Conservation (phyloP, 148 eudicot genomes). For the Chenopodium formosanum region DNA sequence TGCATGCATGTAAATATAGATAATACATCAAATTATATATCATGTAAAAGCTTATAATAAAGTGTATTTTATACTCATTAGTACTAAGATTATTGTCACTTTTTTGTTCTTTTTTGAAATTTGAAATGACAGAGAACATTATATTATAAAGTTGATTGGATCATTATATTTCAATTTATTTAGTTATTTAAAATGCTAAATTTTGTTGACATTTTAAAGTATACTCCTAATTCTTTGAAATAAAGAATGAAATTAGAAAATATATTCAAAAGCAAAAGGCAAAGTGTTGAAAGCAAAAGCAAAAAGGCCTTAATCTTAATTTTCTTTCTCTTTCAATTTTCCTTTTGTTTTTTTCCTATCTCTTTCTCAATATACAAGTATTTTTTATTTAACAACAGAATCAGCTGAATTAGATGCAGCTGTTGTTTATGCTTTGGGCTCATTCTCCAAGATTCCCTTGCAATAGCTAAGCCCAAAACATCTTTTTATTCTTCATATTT, state of each 20-base stretch:
- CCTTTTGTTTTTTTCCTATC: not conserved
- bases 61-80: not conserved
- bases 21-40: no score
- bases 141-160: not conserved
- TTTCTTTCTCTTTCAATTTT: not conserved
- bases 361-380: not conserved
- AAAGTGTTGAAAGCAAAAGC: not conserved
- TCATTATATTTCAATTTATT: not conserved
- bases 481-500: not conserved
- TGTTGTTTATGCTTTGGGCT: conserved; percentile 17
- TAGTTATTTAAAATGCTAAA: not conserved
- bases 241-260: not conserved
- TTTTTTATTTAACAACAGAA: conserved; percentile 18
- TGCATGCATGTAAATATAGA: not conserved
- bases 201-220: not conserved
- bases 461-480: conserved; percentile 5
- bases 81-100: no score
- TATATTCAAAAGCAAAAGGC: conserved; percentile 9
- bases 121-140: not conserved
- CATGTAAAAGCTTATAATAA: not conserved
- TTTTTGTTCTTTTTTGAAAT: not conserved
- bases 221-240: conserved; percentile 8
- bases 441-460: conserved; percentile 26
- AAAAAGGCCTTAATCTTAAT: not conserved
- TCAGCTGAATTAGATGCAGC: conserved; percentile 5